These are phyloP conservation scores for Chlorophyllum brunneum DNA, from an alignment of 768 basidiomycete genomes.

Conservation along the genomic window DNA sequence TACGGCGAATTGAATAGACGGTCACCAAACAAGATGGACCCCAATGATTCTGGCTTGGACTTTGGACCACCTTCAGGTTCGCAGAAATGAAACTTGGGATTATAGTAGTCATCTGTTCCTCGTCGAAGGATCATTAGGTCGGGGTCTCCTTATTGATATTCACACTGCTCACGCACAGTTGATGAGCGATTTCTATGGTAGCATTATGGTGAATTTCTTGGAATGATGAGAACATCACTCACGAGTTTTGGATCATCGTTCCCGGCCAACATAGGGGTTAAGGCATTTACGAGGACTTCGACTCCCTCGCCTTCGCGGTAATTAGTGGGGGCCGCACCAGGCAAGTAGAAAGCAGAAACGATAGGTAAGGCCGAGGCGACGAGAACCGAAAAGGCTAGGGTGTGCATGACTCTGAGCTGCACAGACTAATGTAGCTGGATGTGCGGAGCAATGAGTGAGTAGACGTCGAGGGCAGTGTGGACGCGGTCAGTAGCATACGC, in stretches of 20 bases:
- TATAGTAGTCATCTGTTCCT: constrained; percentile 92
- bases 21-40: constrained; percentile 96
- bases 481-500: constrained; percentile 8
- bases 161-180: constrained; percentile 55
- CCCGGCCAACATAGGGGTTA: constrained; percentile 79
- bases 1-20: constrained; percentile 90
- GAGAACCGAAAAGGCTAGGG: constrained; percentile 17
- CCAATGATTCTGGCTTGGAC: constrained; percentile 80
- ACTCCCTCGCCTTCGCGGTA: constrained; percentile 74
- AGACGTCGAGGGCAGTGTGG: constrained; percentile 10
- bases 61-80: constrained; percentile 67
- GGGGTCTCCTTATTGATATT: not conserved
- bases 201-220: not conserved
- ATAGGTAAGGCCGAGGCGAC: constrained; percentile 11
- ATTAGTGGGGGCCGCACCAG: constrained; percentile 84
- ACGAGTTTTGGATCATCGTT: constrained; percentile 73
- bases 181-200: constrained; percentile 77
- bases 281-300: constrained; percentile 78
- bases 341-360: constrained; percentile 75
- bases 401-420: constrained; percentile 20
- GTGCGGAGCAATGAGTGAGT: constrained; percentile 8
- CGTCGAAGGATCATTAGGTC: constrained; percentile 3
- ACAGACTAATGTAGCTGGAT: not conserved
- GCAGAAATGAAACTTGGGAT: constrained; percentile 84
- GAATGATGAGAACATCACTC: constrained; percentile 22